A percentile compares a stretch with the other conserved stretches of the same genome.
Evolutionary conservation across 306 rosid genomes (phyloP).

Genomic region (Cicer chorassanicum): DNA sequence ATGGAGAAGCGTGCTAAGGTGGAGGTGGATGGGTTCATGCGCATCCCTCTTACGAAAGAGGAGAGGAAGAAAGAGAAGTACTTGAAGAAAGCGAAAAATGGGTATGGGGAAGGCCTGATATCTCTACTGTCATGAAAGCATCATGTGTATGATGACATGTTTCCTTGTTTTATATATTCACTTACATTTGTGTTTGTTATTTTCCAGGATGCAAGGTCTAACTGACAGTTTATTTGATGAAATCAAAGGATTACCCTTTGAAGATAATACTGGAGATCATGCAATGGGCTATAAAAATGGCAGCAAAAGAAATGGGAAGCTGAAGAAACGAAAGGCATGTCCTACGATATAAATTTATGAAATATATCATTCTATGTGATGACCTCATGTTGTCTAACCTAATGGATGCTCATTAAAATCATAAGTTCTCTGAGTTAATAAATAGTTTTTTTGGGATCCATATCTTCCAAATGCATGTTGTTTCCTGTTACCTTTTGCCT

Average conservation of each 20-base stretch:
- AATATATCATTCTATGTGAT: slow-evolving; percentile 21
- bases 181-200: slow-evolving; percentile 32
- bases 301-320: slow-evolving; percentile 53
- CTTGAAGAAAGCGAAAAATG: slow-evolving; percentile 78
- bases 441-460: slow-evolving; percentile 10
- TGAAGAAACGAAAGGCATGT: slow-evolving; percentile 77
- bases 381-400: slow-evolving; percentile 9
- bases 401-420: slow-evolving; percentile 16
- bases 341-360: not conserved
- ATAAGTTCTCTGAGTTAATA: slow-evolving; percentile 12
- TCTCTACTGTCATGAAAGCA: slow-evolving; percentile 15
- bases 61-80: slow-evolving; percentile 80
- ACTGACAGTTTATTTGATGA: slow-evolving; percentile 82
- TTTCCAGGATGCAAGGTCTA: slow-evolving; percentile 77
- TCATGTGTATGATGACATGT: not conserved
- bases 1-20: slow-evolving; percentile 69
- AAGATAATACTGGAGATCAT: slow-evolving; percentile 56
- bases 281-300: slow-evolving; percentile 45
- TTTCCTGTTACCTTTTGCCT: slow-evolving; percentile 8
- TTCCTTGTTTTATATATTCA: not conserved
- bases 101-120: slow-evolving; percentile 53
- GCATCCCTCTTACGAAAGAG: slow-evolving; percentile 72
- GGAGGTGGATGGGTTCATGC: slow-evolving; percentile 83
- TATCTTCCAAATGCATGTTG: slow-evolving; percentile 5
- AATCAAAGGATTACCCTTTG: slow-evolving; percentile 70